Evolutionary conservation across 148 eudicot genomes (phyloP), one percentile per base, ranked within the genome.

Genomic region (Fagopyrum homotropicum): DNA sequence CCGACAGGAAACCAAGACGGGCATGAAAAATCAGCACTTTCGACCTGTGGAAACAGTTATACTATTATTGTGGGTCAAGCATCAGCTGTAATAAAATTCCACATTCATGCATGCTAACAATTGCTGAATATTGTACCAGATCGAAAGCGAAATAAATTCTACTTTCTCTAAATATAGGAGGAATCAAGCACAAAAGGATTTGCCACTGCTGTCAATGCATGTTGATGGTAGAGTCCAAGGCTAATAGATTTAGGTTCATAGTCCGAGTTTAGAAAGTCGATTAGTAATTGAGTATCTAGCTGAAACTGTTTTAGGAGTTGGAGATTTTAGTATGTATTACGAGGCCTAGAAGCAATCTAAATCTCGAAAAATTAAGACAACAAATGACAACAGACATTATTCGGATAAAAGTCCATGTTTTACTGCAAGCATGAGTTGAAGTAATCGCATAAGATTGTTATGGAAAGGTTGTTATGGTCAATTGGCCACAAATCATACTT

Each of bases 1-100:
- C 92, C 97, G 30, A 85, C 82, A 14, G 98, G 89, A 85, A 95
- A 95, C 97, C 93, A 95, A 26, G 96, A 85, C 26, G 98, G 98
- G 77, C 89, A 92, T 48, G 92, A 83, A 81, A 87, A 95, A 4
- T 92, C 92, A n/a, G 97, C 97, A 79, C 80, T 84, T 29, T 86
- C 93, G 78, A 95, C 88, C 98, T 95, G 89, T 77, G 80, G 72
- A 82, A 72, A 76, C 49, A 6, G 45, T 72, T 44, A 35, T 35
- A 35, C 40, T 35, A 35, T 35, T 35, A 35, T 35, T 35, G 40
- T 35, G 40, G 40, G 0, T 35, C 40, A 35, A 35, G 40, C 0
- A 35, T 35, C 40, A 35, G 40, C 0, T 35, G 40, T 35, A 1
- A 35, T 35, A 35, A 35, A 0, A 35, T 35, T 35, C 40, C 40